Evolutionary conservation across 2,329 filamentous ascomycete species (phyloP), one percentile per base, ranked within the genome.

Genomic region (Cordyceps fumosorosea): DNA sequence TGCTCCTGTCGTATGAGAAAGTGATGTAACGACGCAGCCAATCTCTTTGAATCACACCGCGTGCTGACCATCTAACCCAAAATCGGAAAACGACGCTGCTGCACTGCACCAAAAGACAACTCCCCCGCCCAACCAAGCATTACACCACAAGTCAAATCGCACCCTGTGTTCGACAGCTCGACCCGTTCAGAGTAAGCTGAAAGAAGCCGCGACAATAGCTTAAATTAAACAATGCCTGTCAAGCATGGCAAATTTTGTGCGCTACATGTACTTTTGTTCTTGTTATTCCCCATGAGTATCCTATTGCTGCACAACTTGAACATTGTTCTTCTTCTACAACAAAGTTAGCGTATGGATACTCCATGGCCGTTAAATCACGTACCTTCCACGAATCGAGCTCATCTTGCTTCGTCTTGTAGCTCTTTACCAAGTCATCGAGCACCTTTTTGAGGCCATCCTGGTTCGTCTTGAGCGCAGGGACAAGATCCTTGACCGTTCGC

Each of bases 311-410:
- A 95, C 89, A 66, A 93, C 88, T 74, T 93, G 90, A 57, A 95
- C 84, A 71, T 93, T 93, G 78, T 95, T 91, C 85, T 92, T 93
- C 76, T 92, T 93, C 90, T 93, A 75, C 73, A 72, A 42, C 62
- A 61, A 63, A 61, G 63, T 63, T 58, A 59, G 68, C 66, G 62
- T 66, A 40, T 42, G 34, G 50, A 8, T 47, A 34, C 14, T 40
- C 10, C 5, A 47, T 42, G 32, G 7, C 7, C 8, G 18, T 29
- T 29, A 44, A 22, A 51, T 18, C 12, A 16, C 57, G 22, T 61
- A 96, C 93, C 91, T 99, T 99, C 95, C 95, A 99, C 76, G 89
- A 93, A 74, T 99, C 93, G 81, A 99, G 85, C 73, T 99, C 95
- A 48, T 91, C 87, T 75, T 99, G 93, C 77, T 96, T 96, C 37